Base-by-base conservation (phyloP, 1,139 yeast genomes). In the Lodderomyces metapsilosis region DNA sequence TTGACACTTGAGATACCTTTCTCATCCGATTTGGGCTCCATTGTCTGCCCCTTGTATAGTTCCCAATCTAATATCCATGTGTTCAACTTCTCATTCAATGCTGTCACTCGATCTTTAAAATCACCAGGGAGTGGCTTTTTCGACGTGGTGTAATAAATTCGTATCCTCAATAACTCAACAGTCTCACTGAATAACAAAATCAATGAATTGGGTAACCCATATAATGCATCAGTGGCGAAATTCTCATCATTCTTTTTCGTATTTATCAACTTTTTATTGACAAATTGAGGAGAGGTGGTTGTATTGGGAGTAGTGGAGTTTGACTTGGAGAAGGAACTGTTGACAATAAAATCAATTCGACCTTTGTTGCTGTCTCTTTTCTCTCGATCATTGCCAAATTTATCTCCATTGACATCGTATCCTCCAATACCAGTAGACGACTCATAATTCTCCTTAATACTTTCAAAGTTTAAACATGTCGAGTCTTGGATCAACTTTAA, bases 151-250 rank as follows among this genome's bases (percentile, higher is more conserved):
- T 78, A 77, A 52, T 77, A 78, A 39, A 80, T 74, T 43, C 80
- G 82, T 43, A 82, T 76, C 43, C 91, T 68, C 9, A 85, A 69
- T 32, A 86, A 58, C 43, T 80, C 79, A 7, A 84, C 88, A 11
- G 84, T 80, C 47, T 82, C 86, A 43, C 85, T 77, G 59, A 88
- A 87, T 37, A 88, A 64, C 30, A 82, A 56, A 47, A 88, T 82
- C 37, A 88, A 66, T 1, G 95, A 84, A 56, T 86, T 87, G 2
- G 96, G 96, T 41, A 88, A 66, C 0, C 96, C 96, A 56, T 87
- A 87, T 42, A 88, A 68, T 0, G 92, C 88, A 61, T 86, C 94
- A 1, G 92, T 84, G 10, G 91, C 83, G 44, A 85, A 76, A 44
- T 81, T 73, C 47, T 78, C 82, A 48, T 74, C 77, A 39, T 68